phyloP scores from a whole-genome alignment of 306 rosid genomes.

The Oemleria cerasiformis region DNA sequence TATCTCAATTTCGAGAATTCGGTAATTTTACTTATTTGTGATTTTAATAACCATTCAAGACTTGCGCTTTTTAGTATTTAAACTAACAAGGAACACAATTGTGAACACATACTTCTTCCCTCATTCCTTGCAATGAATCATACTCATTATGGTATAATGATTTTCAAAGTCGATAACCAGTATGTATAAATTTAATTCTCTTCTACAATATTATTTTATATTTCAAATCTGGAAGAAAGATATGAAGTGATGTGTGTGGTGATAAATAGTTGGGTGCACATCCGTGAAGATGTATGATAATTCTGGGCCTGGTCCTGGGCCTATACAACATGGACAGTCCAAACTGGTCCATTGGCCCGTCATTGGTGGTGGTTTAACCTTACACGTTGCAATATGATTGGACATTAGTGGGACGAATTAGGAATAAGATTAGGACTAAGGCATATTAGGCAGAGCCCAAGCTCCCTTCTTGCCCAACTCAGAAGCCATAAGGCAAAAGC shows the following conservation, averaged over 20 bases:
- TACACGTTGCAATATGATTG: background rate
- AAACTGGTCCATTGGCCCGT: background rate
- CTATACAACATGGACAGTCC: background rate
- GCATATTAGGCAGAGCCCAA: background rate
- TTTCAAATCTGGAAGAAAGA: too few relatives aligned
- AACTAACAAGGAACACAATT: too few relatives aligned
- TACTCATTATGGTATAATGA: too few relatives aligned
- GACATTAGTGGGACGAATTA: background rate
- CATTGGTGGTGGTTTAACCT: too few relatives aligned
- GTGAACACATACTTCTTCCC: too few relatives aligned
- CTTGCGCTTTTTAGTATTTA: too few relatives aligned
- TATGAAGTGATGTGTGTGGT: background rate
- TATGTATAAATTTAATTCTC: too few relatives aligned
- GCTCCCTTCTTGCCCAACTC: background rate
- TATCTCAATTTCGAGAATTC: too few relatives aligned
- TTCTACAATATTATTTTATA: too few relatives aligned
- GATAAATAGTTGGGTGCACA: background rate
- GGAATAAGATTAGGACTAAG: background rate
- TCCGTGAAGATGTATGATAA: background rate
- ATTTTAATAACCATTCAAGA: background rate
- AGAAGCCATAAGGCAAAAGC: slow-evolving; percentile 1
- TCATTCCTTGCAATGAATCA: too few relatives aligned
- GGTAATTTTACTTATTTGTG: background rate
- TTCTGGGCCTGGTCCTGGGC: background rate
- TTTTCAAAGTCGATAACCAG: too few relatives aligned